A percentile compares a stretch with the other conserved stretches of the same genome.
These are phyloP conservation scores for Scytalidium sp. DNA, from an alignment of 2,329 filamentous ascomycete species.

Conservation along the genomic window DNA sequence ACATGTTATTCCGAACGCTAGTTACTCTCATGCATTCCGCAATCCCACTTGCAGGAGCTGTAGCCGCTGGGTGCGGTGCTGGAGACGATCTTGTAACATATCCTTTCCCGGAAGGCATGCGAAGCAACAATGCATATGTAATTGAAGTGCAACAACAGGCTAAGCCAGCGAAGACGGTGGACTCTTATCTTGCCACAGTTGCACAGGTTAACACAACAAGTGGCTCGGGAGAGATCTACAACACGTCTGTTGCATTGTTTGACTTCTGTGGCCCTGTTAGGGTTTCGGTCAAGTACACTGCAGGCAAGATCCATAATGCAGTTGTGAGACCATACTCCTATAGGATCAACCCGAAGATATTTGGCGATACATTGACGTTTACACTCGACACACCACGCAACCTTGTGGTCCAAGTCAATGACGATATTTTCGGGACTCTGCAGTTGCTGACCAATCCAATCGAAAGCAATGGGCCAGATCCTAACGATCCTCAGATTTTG, in stretches of 20 bases:
- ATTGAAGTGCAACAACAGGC: no score
- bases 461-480: slow-evolving; percentile 8
- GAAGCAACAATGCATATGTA: no score
- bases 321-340: slow-evolving; percentile 13
- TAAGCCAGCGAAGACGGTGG: neutral
- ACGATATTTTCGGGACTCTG: slow-evolving; percentile 23
- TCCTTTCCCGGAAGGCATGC: no score
- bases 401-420: slow-evolving; percentile 23
- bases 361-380: slow-evolving; percentile 10
- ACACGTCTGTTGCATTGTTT: slow-evolving; percentile 11
- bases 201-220: slow-evolving; percentile 11
- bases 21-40: no score
- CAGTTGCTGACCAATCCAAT: slow-evolving; percentile 24
- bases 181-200: slow-evolving; percentile 1
- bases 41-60: no score
- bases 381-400: slow-evolving; percentile 12
- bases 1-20: no score
- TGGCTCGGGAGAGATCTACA: slow-evolving; percentile 2
- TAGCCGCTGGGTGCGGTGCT: no score
- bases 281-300: slow-evolving; percentile 7
- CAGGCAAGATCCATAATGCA: slow-evolving; percentile 2
- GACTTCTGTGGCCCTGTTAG: slow-evolving; percentile 14
- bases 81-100: no score
- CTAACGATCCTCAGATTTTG: slow-evolving; percentile 12
- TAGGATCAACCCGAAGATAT: slow-evolving; percentile 8